Evolutionary conservation across 106 monocot species (phyloP).

Genomic region (Chionographis japonica): DNA sequence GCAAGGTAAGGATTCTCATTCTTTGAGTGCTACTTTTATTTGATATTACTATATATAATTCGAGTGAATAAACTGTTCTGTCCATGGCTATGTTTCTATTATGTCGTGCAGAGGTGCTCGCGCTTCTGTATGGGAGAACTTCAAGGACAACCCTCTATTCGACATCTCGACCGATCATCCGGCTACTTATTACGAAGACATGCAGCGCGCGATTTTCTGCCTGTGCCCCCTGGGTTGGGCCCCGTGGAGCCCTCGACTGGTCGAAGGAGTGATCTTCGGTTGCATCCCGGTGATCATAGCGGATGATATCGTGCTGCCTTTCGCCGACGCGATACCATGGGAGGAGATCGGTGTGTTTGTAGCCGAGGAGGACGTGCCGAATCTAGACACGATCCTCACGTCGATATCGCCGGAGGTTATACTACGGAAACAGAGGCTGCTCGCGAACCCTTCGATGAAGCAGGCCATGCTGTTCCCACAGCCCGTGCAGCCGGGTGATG

Average conservation of each 20-base stretch:
- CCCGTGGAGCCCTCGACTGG: conserved; percentile 74
- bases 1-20: conserved; percentile 42
- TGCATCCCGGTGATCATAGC: conserved; percentile 81
- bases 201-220: conserved; percentile 66
- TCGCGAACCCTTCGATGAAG: conserved; percentile 88
- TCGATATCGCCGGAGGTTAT: conserved; percentile 60
- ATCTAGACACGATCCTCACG: conserved; percentile 60
- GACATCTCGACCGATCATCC: conserved; percentile 72
- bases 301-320: conserved; percentile 67
- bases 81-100: too few species aligned
- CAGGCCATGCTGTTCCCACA: conserved; percentile 87
- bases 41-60: neutral
- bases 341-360: conserved; percentile 78
- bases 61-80: too few species aligned
- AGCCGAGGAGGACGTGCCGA: conserved; percentile 65
- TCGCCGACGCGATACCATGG: conserved; percentile 78
- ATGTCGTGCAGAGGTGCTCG: conserved; percentile 51
- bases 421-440: conserved; percentile 65
- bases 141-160: conserved; percentile 69
- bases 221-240: conserved; percentile 84
- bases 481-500: conserved; percentile 67
- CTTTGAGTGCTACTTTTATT: neutral
- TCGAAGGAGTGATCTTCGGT: conserved; percentile 67
- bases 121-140: conserved; percentile 67
- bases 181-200: conserved; percentile 65